Percentiles rank a stretch among this genome's conserved stretches.
phyloP scores from a whole-genome alignment of 2,329 filamentous ascomycete genomes.

The Neofusicoccum sp. region DNA sequence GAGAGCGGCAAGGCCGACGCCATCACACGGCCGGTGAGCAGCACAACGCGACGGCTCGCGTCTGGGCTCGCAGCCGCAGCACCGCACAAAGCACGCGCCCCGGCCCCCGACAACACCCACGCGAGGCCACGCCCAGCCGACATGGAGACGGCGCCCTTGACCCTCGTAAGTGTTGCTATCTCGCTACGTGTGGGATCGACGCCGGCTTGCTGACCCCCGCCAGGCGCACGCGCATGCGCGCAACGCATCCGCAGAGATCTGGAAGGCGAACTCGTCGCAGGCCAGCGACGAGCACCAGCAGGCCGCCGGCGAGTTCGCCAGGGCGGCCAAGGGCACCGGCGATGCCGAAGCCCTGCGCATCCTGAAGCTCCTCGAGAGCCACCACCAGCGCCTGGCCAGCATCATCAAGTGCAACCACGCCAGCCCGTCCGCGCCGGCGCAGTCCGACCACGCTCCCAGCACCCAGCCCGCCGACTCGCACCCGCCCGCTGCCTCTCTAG shows the following conservation, averaged over 20 bases:
- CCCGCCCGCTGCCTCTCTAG: constrained; percentile 4
- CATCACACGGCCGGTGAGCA: constrained; percentile 11
- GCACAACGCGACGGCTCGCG: constrained; percentile 12
- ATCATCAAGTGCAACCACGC: constrained; percentile 70
- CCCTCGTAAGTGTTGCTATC: constrained; percentile 42
- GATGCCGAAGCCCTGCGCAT: constrained; percentile 75
- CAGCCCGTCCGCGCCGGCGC: constrained; percentile 29
- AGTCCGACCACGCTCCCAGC: constrained; percentile 13
- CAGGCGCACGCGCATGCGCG: constrained; percentile 79
- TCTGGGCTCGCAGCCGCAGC: background rate
- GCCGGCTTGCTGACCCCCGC: constrained; percentile 38
- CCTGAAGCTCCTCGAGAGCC: constrained; percentile 79
- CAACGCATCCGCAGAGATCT: constrained; percentile 75
- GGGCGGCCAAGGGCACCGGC: constrained; percentile 73
- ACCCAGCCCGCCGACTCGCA: constrained; percentile 8
- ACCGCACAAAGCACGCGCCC: background rate
- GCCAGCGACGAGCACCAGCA: constrained; percentile 87
- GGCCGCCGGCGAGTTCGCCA: constrained; percentile 86
- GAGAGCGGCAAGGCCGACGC: constrained; percentile 7
- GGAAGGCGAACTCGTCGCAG: constrained; percentile 70
- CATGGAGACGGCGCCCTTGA: constrained; percentile 73
- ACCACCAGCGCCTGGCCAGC: constrained; percentile 81
- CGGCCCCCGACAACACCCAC: background rate
- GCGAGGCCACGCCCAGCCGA: background rate
- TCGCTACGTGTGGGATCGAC: constrained; percentile 45